A percentile compares a stretch with the other conserved stretches of the same genome.
Evolutionary conservation across 2,329 filamentous ascomycete species (phyloP).

Genomic region (Nakataea oryzae): DNA sequence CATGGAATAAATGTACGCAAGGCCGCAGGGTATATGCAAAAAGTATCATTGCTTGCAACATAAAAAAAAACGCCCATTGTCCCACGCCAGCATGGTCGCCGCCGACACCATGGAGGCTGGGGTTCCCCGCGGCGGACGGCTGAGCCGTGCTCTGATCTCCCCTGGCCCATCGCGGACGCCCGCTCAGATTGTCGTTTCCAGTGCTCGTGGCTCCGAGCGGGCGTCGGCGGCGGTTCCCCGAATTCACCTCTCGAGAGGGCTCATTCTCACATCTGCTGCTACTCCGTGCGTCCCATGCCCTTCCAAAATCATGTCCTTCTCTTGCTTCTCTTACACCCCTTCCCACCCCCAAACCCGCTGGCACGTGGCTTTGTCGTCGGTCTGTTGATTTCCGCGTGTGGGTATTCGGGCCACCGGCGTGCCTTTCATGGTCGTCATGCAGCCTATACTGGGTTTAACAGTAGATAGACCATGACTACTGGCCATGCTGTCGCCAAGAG

Average conservation of each 20-base stretch:
- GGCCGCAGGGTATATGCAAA: neutral
- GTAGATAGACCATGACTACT: slow-evolving; percentile 2
- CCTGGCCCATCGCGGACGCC: neutral
- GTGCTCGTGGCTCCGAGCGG: neutral
- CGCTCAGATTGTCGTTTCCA: neutral
- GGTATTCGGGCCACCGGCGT: neutral
- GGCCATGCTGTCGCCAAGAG: slow-evolving; percentile 3
- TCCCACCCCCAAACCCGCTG: neutral
- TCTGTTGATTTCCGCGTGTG: neutral
- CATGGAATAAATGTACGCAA: neutral
- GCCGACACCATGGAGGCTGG: neutral
- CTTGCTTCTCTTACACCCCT: neutral
- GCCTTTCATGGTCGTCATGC: neutral
- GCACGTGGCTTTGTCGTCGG: neutral
- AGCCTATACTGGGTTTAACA: neutral
- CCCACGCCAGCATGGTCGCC: neutral
- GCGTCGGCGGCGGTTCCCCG: neutral
- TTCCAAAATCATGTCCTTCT: neutral
- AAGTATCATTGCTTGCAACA: slow-evolving; percentile 1
- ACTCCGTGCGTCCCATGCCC: neutral
- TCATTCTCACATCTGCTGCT: neutral
- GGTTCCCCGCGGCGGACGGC: neutral
- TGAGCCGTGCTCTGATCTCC: neutral
- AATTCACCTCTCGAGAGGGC: neutral
- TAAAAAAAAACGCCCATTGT: neutral